These are phyloP conservation scores for Aegilops tauschii DNA, from an alignment of 176 grass and related monocot species.

Conservation along the genomic window DNA sequence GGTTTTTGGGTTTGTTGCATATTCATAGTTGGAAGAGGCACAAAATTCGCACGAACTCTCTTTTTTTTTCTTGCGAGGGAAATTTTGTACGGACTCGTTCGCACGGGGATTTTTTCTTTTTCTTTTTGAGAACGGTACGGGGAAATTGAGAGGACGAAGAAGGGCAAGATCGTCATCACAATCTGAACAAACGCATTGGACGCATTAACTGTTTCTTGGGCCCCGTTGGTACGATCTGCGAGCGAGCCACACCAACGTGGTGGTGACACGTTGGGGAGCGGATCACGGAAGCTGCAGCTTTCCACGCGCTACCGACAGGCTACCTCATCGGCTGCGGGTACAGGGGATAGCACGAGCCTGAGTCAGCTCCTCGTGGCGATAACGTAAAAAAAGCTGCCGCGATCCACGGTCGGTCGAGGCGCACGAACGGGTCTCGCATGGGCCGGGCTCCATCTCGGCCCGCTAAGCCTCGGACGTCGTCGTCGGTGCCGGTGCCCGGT, in stretches of 20 bases:
- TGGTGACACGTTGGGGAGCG: neutral
- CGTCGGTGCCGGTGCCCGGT: too few species aligned
- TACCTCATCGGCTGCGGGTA: neutral
- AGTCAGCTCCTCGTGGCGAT: neutral
- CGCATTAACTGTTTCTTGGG: neutral
- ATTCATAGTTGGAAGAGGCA: too few species aligned
- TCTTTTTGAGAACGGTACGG: too few species aligned
- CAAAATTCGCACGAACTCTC: too few species aligned
- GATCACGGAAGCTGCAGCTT: constrained; percentile 18
- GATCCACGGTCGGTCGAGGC: too few species aligned
- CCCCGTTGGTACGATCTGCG: neutral
- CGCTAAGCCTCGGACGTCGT: too few species aligned
- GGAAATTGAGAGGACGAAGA: neutral
- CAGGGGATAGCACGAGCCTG: neutral
- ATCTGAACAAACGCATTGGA: neutral
- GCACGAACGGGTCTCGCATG: neutral
- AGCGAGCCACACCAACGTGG: neutral
- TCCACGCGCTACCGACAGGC: neutral
- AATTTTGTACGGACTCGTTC: too few species aligned
- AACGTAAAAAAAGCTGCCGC: neutral
- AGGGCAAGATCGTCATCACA: neutral
- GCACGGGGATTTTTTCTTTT: too few species aligned
- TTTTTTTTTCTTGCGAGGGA: too few species aligned
- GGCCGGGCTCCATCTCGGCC: neutral
- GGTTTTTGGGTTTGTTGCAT: too few species aligned